phyloP scores from a whole-genome alignment of 192 early-diverging fungal species.

The Mortierella hygrophila region DNA sequence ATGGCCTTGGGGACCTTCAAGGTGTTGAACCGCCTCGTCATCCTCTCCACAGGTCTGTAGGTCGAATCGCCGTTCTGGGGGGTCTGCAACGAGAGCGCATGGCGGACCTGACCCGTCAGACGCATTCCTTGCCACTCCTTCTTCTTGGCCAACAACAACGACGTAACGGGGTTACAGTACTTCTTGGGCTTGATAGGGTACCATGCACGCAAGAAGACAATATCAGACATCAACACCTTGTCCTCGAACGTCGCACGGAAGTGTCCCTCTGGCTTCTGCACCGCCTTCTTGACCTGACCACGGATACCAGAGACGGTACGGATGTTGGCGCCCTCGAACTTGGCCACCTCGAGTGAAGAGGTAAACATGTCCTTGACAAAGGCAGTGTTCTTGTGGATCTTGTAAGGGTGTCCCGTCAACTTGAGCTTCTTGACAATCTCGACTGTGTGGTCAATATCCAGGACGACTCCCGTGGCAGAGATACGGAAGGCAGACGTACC shows the following conservation, averaged over 20 bases:
- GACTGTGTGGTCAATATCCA: conserved; percentile 92
- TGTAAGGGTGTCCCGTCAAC: conserved; percentile 93
- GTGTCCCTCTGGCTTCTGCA: conserved; percentile 87
- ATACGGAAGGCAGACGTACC: conserved; percentile 84
- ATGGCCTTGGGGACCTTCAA: conserved; percentile 86
- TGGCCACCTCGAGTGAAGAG: conserved; percentile 94
- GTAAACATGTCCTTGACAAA: conserved; percentile 99
- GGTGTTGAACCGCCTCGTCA: conserved; percentile 83
- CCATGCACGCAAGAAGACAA: conserved; percentile 98
- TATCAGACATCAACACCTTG: conserved; percentile 94
- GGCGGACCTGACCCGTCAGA: conserved; percentile 86
- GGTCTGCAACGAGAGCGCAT: conserved; percentile 70
- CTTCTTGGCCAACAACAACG: conserved; percentile 84
- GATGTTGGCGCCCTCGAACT: conserved; percentile 97
- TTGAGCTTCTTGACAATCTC: conserved; percentile 99
- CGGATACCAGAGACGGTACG: conserved; percentile 97
- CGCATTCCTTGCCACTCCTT: conserved; percentile 91
- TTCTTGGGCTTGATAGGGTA: conserved; percentile 95
- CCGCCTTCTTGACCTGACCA: conserved; percentile 96
- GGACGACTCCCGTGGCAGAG: conserved; percentile 93
- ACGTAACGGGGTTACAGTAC: conserved; percentile 98
- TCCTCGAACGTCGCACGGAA: conserved; percentile 99
- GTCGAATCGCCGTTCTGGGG: conserved; percentile 87
- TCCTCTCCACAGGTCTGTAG: conserved; percentile 88
- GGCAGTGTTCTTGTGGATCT: conserved; percentile 97